Base-by-base conservation (phyloP, 169 alveolate genomes). In the Theileria sp. region DNA sequence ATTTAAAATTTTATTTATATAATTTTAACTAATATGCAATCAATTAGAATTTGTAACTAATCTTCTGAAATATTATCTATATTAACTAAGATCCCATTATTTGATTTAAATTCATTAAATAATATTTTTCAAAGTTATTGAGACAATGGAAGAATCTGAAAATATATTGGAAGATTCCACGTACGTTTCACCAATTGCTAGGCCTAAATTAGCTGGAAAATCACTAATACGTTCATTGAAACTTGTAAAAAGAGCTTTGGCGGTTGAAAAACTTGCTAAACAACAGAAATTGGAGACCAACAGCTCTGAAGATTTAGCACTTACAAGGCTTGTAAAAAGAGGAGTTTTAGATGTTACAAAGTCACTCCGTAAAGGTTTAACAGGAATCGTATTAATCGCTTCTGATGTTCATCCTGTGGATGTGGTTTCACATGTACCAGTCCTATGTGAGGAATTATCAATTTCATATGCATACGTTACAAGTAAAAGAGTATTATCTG, bases 301-400 rank as follows among this genome's bases (percentile, higher is more conserved):
- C 28, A 61, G 30, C 17, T 72, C 75, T 19, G 75, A 77, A 78
- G 86, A 92, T 78, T 34, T 73, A 23, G 70, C 88, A 88, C 75
- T 83, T 54, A 56, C 92, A 17, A 62, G 91, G 25, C 72, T 77
- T 32, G 87, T 96, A 44, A 92, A 93, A 78, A 88, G 98, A 61
- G 99, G 99, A 61, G 98, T 97, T 21, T 96, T 92, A 69, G 99
- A 97, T 84, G 99, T 97, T 15, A 96, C 97, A 32, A 97, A 97
- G 82, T 95, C 97, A 60, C 81, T 97, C 30, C 87, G 98, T 67
- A 96, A 96, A 86, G 97, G 97, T 19, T 73, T 44, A 15, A 73
- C 65, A 65, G 98, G 99, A 28, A 86, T 97, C 49, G 98, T 95
- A 19, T 81, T 97, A 17, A 71, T 97, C 69, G 99, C 99, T 30